Conservation (phyloP, 768 basidiomycete genomes). For the Lentinula boryana region DNA sequence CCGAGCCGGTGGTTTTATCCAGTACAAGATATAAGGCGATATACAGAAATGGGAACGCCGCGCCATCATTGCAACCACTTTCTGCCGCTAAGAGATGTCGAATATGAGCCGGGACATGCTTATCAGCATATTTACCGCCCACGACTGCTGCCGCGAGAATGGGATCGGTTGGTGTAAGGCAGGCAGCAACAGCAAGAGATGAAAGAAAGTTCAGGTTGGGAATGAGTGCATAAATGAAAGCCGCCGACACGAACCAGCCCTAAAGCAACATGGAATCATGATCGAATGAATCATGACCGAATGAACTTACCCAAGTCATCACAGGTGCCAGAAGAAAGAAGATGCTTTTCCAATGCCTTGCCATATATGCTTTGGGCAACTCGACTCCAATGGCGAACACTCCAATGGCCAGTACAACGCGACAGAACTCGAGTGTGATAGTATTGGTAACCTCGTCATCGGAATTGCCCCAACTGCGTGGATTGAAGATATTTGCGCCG, state of each 20-base stretch:
- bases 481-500: slow-evolving; percentile 76
- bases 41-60: slow-evolving; percentile 91
- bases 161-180: slow-evolving; percentile 91
- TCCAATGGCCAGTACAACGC: slow-evolving; percentile 91
- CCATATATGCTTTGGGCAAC: slow-evolving; percentile 86
- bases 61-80: slow-evolving; percentile 94
- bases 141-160: slow-evolving; percentile 89
- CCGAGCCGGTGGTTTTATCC: slow-evolving; percentile 54
- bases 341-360: slow-evolving; percentile 87
- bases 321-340: slow-evolving; percentile 77
- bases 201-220: slow-evolving; percentile 88
- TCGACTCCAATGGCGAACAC: slow-evolving; percentile 99
- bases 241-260: slow-evolving; percentile 95
- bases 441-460: slow-evolving; percentile 48
- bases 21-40: slow-evolving; percentile 84
- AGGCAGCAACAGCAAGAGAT: slow-evolving; percentile 85
- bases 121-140: slow-evolving; percentile 96
- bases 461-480: slow-evolving; percentile 63
- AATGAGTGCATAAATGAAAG: slow-evolving; percentile 85
- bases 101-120: slow-evolving; percentile 87
- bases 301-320: slow-evolving; percentile 65
- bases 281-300: not conserved
- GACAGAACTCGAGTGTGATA: slow-evolving; percentile 87
- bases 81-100: slow-evolving; percentile 65
- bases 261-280: slow-evolving; percentile 20